Percentiles rank a stretch among this genome's conserved stretches.
These are phyloP conservation scores for Liquidambar formosana DNA, from an alignment of 164 flowering plant species.

Conservation along the genomic window DNA sequence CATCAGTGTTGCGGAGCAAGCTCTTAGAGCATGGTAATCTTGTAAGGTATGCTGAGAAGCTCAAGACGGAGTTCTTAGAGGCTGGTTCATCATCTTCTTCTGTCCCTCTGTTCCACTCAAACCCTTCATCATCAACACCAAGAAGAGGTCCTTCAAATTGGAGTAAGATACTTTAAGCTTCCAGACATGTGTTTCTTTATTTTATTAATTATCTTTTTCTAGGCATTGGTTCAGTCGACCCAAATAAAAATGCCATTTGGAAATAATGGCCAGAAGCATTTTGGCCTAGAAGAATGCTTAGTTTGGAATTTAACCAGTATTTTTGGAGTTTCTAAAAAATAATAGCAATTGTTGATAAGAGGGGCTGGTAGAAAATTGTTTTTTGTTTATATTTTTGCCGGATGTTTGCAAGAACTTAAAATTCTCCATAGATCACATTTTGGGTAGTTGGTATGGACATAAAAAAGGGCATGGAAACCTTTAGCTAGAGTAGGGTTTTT, in stretches of 20 bases:
- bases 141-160: conserved; percentile 51
- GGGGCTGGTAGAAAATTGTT: background rate
- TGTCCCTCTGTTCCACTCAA: conserved; percentile 34
- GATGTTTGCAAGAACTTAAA: no score
- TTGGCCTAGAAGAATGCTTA: no score
- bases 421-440: no score
- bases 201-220: background rate
- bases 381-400: no score
- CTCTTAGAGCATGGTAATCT: conserved; percentile 65
- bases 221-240: background rate
- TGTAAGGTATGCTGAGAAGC: conserved; percentile 62
- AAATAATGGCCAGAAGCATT: background rate
- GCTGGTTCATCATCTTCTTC: conserved; percentile 54
- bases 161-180: conserved; percentile 49
- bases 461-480: no score
- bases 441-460: no score
- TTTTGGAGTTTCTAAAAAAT: background rate
- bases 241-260: background rate
- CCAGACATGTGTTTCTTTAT: background rate
- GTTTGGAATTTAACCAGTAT: background rate
- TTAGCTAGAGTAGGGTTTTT: no score
- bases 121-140: conserved; percentile 59
- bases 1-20: conserved; percentile 66
- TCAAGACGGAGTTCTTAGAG: conserved; percentile 51
- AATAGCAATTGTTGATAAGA: background rate